Evolutionary conservation across 2,329 filamentous ascomycete species (phyloP).

Genomic region (Rachicladosporium sp.): DNA sequence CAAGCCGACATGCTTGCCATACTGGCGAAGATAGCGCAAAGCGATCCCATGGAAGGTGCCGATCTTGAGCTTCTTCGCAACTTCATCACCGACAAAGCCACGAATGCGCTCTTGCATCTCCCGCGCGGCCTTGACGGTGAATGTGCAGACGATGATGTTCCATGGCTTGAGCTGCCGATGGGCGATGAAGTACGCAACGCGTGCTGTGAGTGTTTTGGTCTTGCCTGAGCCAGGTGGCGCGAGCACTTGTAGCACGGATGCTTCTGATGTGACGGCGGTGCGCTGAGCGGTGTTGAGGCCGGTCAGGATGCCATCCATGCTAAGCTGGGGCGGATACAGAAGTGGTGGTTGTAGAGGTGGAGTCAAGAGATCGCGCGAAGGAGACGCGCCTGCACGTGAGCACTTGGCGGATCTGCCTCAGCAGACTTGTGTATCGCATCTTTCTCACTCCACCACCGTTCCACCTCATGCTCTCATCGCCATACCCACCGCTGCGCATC

Average conservation of each 20-base stretch:
- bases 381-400: not conserved
- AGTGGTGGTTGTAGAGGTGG: not conserved
- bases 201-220: slow-evolving; percentile 86
- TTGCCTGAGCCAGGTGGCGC: slow-evolving; percentile 66
- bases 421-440: too few relatives aligned
- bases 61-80: slow-evolving; percentile 65
- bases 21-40: slow-evolving; percentile 67
- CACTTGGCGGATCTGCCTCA: too few relatives aligned
- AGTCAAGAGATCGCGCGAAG: not conserved
- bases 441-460: not conserved
- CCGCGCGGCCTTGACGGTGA: slow-evolving; percentile 85
- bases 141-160: slow-evolving; percentile 90
- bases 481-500: not conserved
- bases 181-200: slow-evolving; percentile 77
- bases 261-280: slow-evolving; percentile 50
- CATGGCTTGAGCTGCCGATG: slow-evolving; percentile 60
- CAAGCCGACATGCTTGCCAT: slow-evolving; percentile 74
- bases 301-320: slow-evolving; percentile 44
- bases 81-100: slow-evolving; percentile 62
- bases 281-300: slow-evolving; percentile 54
- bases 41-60: slow-evolving; percentile 95
- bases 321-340: slow-evolving; percentile 1
- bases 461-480: not conserved
- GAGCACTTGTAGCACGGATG: slow-evolving; percentile 48
- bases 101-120: slow-evolving; percentile 90